These are phyloP conservation scores for Zizania latifolia DNA, from an alignment of 176 grass and related monocot genomes.

Conservation along the genomic window DNA sequence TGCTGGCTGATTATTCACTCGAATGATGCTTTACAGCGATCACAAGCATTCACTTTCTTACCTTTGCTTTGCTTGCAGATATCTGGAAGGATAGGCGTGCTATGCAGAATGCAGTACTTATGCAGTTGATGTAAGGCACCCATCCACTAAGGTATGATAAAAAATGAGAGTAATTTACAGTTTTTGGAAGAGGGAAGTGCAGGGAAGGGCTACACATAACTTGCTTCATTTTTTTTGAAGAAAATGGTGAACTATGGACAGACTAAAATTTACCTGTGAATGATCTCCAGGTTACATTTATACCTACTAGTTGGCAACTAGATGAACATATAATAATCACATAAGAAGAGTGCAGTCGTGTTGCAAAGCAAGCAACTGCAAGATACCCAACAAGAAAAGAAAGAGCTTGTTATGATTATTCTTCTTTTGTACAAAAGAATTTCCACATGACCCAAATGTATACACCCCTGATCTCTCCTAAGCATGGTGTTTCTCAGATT, in stretches of 20 bases:
- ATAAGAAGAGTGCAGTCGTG: not conserved
- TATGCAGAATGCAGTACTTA: not conserved
- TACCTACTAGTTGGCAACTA: not conserved
- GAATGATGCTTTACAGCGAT: constrained; percentile 11
- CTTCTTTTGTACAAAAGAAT: constrained; percentile 48
- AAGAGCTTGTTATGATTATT: constrained; percentile 28
- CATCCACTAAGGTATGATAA: not conserved
- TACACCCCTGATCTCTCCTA: constrained; percentile 9
- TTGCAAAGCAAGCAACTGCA: constrained; percentile 8
- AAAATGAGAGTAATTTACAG: not conserved
- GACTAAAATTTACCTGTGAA: not conserved
- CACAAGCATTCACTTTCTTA: not conserved
- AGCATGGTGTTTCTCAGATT: not conserved
- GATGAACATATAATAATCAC: constrained; percentile 7
- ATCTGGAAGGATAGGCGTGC: constrained; percentile 9
- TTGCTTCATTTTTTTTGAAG: not conserved
- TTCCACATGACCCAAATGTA: constrained; percentile 18
- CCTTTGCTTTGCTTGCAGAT: not conserved
- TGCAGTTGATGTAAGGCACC: not conserved
- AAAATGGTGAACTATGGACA: not conserved
- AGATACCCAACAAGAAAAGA: constrained; percentile 16
- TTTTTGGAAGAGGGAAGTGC: not conserved
- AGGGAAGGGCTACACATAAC: not conserved
- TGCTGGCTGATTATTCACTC: constrained; percentile 12
- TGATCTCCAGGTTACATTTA: not conserved